Conservation (phyloP, 164 flowering plant species). For the Amborella trichopoda region DNA sequence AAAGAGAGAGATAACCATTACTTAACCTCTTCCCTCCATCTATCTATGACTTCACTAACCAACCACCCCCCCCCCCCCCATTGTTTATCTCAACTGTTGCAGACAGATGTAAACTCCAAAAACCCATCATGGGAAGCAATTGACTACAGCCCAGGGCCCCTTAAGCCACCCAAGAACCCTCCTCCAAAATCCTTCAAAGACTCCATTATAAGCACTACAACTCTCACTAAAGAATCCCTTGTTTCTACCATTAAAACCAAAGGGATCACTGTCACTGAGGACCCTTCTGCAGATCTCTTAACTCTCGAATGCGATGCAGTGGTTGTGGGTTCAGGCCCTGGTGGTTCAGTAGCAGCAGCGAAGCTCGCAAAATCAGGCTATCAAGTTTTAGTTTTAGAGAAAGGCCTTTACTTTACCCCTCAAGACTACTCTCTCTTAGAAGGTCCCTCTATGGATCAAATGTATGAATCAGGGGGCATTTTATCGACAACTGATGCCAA, state of each 20-base stretch:
- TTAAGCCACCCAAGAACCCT: neutral
- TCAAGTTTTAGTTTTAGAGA: slow-evolving; percentile 56
- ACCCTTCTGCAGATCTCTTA: slow-evolving; percentile 12
- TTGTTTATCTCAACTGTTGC: slow-evolving; percentile 5
- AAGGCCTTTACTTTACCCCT: slow-evolving; percentile 44
- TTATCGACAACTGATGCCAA: slow-evolving; percentile 23
- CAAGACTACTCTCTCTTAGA: slow-evolving; percentile 49
- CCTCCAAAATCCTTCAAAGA: slow-evolving; percentile 33
- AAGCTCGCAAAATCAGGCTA: slow-evolving; percentile 44
- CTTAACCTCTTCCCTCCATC: too few species aligned
- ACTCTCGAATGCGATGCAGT: slow-evolving; percentile 52
- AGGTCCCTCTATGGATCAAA: slow-evolving; percentile 37
- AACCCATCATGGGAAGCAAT: slow-evolving; percentile 49
- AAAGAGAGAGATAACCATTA: too few species aligned
- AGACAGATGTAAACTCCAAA: slow-evolving; percentile 34
- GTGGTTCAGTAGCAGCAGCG: slow-evolving; percentile 74
- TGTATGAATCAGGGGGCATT: slow-evolving; percentile 51
- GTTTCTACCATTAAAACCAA: slow-evolving; percentile 24
- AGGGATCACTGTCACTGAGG: slow-evolving; percentile 29
- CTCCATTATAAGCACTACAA: slow-evolving; percentile 34
- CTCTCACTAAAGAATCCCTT: slow-evolving; percentile 28
- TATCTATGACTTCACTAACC: too few species aligned
- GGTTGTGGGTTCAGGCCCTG: slow-evolving; percentile 55
- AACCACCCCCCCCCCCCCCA: neutral
- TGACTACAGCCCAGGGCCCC: slow-evolving; percentile 20